Evolutionary conservation across 2,329 filamentous ascomycete genomes (phyloP), one percentile per base, ranked within the genome.

Genomic region (Arachnomyces sp.): DNA sequence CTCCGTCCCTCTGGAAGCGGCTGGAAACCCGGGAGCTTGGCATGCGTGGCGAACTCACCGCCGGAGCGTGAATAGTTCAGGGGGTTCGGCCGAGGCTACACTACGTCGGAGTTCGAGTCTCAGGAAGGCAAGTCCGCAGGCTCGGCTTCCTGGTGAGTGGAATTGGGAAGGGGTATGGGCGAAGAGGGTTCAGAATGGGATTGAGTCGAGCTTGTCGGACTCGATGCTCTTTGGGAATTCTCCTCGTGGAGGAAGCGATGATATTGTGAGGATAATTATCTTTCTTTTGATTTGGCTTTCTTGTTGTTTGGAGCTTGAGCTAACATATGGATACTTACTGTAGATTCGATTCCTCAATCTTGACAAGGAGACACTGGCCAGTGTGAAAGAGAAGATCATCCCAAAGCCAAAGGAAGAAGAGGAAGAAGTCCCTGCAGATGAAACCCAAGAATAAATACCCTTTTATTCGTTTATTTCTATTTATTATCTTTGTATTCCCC

Each of bases 141-240:
- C 63, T 28, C 66, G 80, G 44, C 71, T 75, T 36, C 87, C 87
- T 0, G 85, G 84, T 5, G 84, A 94, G 53, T 96, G 90, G 90
- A 94, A 94, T 57, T 96, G 90, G 90, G 87, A 95, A 54, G 89
- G 90, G 0, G 90, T 96, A 0, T 98, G 90, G 90, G 86, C 93
- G 58, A 83, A 89, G 48, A 76, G 90, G 40, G 89, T 95, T 1
- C 82, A 78, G 61, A 85, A 83, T 60, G 84, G 84, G 13, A 77
- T 95, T 32, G 76, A 82, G 37, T 73, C 76, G 7, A 94, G 87
- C 54, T 66, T 87, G 36, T 85, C 86, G 1, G 90, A 96, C 50
- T 69, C 80, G 2, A 80, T 86, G 3, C 65, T 96, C 16, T 96
- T 81, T 64, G 86, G 87, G 4, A 73, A 72, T 43, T 68, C 70